Evolutionary conservation across 768 basidiomycete species (phyloP), one percentile per base, ranked within the genome.

Genomic region (Amylocystis lapponica): DNA sequence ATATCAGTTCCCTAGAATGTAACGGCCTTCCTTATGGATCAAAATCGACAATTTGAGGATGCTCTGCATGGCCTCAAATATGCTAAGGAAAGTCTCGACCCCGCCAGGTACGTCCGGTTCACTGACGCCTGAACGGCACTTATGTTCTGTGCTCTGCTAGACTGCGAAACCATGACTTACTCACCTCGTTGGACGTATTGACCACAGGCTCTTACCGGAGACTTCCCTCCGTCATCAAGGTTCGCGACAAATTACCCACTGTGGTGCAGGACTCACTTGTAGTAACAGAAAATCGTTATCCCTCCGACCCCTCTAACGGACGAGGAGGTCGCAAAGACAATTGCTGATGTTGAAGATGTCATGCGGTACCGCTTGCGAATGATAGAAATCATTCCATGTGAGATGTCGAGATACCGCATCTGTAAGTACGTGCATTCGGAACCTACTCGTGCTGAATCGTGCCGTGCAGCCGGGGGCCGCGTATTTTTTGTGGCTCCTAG

Each of bases 121-220:
- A 16, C 10, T 14, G 21, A 25, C 17, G 9, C 13, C 17, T 17
- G 17, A 27, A 3, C 10, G 30, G 27, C 11, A 14, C 19, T 25
- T 17, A 14, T 3, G 31, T 26, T 33, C 26, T 1, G 10, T 27
- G 11, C 14, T 12, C 31, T 21, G 22, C 5, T 55, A 91, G 94
- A 57, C 75, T 92, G 16, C 83, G 94, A 44, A 97, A 97, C 64
- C 91, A 94, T 48, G 95, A 98, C 63, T 69, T 97, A 19, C 73
- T 93, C 4, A 95, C 92, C 1, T 94, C 94, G 19, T 66, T 97
- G 27, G 86, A 93, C 52, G 86, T 97, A 42, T 71, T 96, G 25
- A 86, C 86, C 2, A 82, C 81, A 11, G 94, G 93, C 0, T 82
- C 86, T 13, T 98, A 97, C 58, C 70, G 79, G 29, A 73, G 90